Conservation (phyloP, 306 rosid species). For the Luffa acutangula region DNA sequence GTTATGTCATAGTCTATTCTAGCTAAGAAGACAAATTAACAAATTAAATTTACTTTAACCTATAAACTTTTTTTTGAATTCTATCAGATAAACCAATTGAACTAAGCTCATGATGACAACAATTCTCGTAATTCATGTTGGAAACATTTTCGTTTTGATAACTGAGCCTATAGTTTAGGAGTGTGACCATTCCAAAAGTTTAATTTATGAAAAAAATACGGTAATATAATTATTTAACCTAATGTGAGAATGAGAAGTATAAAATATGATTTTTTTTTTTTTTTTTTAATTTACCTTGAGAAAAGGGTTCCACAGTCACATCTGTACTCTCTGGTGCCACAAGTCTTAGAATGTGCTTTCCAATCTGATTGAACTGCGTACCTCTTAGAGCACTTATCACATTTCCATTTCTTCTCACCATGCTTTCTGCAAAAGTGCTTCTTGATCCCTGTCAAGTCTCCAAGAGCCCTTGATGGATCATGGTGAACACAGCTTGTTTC, state of each 20-base stretch:
- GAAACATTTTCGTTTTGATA: no score
- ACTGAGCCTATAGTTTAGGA: no score
- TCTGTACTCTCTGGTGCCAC: slow-evolving; percentile 94
- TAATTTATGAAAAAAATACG: no score
- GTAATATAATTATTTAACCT: no score
- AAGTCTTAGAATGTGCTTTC: slow-evolving; percentile 94
- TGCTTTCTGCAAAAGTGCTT: slow-evolving; percentile 94
- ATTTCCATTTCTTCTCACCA: slow-evolving; percentile 99
- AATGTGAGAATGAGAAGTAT: no score
- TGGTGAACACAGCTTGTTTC: slow-evolving; percentile 79
- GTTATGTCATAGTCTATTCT: background rate
- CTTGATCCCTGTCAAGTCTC: slow-evolving; percentile 91
- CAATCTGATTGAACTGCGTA: slow-evolving; percentile 98
- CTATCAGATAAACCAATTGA: no score
- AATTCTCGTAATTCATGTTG: no score
- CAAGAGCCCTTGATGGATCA: slow-evolving; percentile 83
- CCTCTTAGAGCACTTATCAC: slow-evolving; percentile 85
- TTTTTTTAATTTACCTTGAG: slow-evolving; percentile 71
- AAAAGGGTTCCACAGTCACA: slow-evolving; percentile 99
- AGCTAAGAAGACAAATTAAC: background rate
- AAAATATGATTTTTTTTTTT: no score
- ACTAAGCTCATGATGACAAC: no score
- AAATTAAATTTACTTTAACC: background rate
- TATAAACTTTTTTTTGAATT: no score
- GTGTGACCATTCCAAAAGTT: no score